phyloP scores from a whole-genome alignment of 2,329 filamentous ascomycete genomes.

The Fusarium humuli region DNA sequence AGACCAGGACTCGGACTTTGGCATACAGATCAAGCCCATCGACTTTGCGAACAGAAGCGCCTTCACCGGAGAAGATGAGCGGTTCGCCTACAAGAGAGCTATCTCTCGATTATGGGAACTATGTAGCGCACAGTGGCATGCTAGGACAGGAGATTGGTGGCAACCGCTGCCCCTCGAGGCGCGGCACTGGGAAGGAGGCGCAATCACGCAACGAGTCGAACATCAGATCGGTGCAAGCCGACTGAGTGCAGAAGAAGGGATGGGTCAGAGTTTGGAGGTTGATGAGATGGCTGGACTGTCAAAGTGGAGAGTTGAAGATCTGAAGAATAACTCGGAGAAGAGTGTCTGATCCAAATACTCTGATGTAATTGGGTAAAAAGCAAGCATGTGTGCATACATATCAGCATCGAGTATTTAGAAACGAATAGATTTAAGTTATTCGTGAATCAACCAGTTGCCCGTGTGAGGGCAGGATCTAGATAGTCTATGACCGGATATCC shows the following conservation, averaged over 20 bases:
- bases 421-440: constrained; percentile 11
- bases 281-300: constrained; percentile 56
- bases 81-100: constrained; percentile 83
- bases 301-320: constrained; percentile 52
- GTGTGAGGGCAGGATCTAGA: constrained; percentile 32
- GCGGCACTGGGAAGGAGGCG: constrained; percentile 72
- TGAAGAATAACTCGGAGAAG: constrained; percentile 46
- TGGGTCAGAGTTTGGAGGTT: constrained; percentile 52
- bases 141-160: constrained; percentile 75
- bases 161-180: constrained; percentile 72
- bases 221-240: constrained; percentile 7
- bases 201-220: constrained; percentile 40
- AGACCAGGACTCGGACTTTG: constrained; percentile 69
- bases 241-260: constrained; percentile 43
- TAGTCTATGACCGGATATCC: constrained; percentile 43
- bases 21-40: constrained; percentile 53
- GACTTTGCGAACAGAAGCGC: constrained; percentile 76
- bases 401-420: neutral
- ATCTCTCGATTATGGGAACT: constrained; percentile 85
- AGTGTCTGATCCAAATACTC: constrained; percentile 17
- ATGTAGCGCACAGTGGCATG: constrained; percentile 79
- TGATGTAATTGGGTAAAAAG: too few relatives aligned
- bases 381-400: neutral
- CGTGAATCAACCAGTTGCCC: constrained; percentile 31
- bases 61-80: constrained; percentile 84